phyloP scores from a whole-genome alignment of 2,329 filamentous ascomycete species.

The Aspergillus pseudotamarii region DNA sequence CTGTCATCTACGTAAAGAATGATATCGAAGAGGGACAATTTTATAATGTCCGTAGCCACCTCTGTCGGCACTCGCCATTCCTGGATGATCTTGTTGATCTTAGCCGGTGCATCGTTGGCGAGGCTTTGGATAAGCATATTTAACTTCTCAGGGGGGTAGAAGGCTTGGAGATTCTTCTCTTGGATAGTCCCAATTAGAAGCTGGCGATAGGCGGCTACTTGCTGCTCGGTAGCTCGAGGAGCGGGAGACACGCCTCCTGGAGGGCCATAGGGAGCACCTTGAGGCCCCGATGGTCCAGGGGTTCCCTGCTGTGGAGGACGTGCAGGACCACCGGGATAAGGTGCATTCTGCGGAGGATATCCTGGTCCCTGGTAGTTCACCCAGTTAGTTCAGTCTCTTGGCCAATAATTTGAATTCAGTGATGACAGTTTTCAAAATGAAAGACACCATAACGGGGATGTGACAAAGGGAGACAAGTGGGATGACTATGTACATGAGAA shows the following conservation, averaged over 20 bases:
- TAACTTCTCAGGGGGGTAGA: constrained; percentile 59
- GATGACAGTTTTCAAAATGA: background rate
- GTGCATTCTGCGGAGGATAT: constrained; percentile 36
- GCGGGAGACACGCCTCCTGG: constrained; percentile 32
- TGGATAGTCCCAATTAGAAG: constrained; percentile 59
- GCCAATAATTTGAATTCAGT: background rate
- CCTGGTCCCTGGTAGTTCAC: constrained; percentile 23
- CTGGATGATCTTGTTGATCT: constrained; percentile 59
- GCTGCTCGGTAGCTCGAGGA: constrained; percentile 50
- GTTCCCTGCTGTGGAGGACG: constrained; percentile 29
- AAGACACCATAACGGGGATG: constrained; percentile 7
- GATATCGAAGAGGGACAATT: constrained; percentile 64
- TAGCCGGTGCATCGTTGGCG: constrained; percentile 38
- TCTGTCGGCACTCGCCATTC: constrained; percentile 62
- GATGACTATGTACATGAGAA: constrained; percentile 36
- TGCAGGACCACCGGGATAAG: constrained; percentile 32
- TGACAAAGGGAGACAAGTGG: constrained; percentile 14
- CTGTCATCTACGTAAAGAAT: constrained; percentile 69
- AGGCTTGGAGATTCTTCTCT: constrained; percentile 61
- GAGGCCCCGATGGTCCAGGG: constrained; percentile 27
- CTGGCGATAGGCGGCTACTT: constrained; percentile 59
- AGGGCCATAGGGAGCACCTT: constrained; percentile 30
- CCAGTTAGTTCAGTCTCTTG: constrained; percentile 10
- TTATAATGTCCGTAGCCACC: constrained; percentile 65
- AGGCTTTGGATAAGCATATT: constrained; percentile 36